Evolutionary conservation across 495 filamentous ascomycete species (phyloP), one percentile per base, ranked within the genome.

Genomic region (Neurospora sp.): DNA sequence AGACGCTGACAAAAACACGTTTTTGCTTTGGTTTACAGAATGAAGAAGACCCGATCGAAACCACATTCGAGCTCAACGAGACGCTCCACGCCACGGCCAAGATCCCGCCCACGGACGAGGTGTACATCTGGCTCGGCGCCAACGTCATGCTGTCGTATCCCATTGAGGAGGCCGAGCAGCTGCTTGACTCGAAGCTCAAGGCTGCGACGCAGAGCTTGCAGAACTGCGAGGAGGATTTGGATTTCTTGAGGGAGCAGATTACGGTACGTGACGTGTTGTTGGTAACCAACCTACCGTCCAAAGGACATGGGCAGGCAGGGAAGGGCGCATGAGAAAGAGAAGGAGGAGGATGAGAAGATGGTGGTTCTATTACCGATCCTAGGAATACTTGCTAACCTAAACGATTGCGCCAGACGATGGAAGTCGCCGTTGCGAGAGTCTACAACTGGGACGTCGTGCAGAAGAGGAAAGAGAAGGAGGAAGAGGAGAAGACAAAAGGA

Each of bases 401-500:
- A 38, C 10, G 27, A 76, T 4, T 59, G 27, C 27, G 2, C 12
- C 53, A 97, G 93, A 99, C 96, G 1, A 88, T 99, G 82, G 96
- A 99, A 82, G 96, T 99, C 45, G 96, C 96, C 14, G 94, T 94
- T 20, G 96, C 96, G 27, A 86, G 96, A 72, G 93, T 99, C n/a
- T 99, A 98, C 81, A 99, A 99, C 81, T 98, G 95, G 93, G 96
- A 99, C 78, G 92, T 99, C 8, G 92, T 93, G 41, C 90, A 96
- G 86, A 92, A 95, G 82, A 85, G 96, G 73, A 97, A 96, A 87
- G 95, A 97, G 72, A 95, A 93, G 81, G 87, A 86, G 20, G 91
- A 91, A 9, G 89, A 90, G 74, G 88, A 84, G 42, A 78, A 79
- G 68, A 45, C 40, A n/a, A 76, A 82, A 79, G 82, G 82, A 16